These are phyloP conservation scores for Acacia melanoxylon DNA, from an alignment of 306 rosid genomes.

Conservation along the genomic window DNA sequence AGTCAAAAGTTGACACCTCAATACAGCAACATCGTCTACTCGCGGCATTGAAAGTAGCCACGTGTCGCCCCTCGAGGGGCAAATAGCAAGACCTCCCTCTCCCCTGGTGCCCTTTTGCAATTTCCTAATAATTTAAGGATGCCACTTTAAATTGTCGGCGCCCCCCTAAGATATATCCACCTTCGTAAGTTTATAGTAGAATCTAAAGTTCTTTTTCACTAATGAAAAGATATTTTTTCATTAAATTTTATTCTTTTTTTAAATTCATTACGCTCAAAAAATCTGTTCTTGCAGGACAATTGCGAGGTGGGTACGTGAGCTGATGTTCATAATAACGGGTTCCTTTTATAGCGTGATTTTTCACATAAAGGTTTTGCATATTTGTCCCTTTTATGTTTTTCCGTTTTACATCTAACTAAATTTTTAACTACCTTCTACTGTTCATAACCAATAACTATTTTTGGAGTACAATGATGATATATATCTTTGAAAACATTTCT, in stretches of 20 bases:
- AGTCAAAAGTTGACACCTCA: slow-evolving; percentile 4
- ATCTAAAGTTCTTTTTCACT: neutral
- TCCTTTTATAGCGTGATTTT: neutral
- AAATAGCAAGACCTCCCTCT: neutral
- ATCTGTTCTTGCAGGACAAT: neutral
- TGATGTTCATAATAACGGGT: neutral
- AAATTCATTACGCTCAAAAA: neutral
- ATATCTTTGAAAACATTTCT: neutral
- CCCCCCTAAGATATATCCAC: neutral
- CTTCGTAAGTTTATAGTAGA: too few species aligned
- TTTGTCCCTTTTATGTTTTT: neutral
- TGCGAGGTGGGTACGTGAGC: neutral
- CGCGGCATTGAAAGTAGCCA: neutral
- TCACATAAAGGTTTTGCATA: neutral
- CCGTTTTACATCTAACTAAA: neutral
- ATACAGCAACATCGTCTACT: neutral
- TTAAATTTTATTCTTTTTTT: too few species aligned
- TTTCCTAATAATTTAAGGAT: slow-evolving; percentile 24
- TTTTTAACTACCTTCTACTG: neutral
- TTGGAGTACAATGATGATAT: neutral
- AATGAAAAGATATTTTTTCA: too few species aligned
- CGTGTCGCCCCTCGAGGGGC: neutral
- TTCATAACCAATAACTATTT: neutral
- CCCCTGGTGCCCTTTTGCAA: neutral
- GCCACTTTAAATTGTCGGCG: slow-evolving; percentile 38